These are phyloP conservation scores for Kandelia obovata DNA, from an alignment of 345 rosid species.

Conservation along the genomic window DNA sequence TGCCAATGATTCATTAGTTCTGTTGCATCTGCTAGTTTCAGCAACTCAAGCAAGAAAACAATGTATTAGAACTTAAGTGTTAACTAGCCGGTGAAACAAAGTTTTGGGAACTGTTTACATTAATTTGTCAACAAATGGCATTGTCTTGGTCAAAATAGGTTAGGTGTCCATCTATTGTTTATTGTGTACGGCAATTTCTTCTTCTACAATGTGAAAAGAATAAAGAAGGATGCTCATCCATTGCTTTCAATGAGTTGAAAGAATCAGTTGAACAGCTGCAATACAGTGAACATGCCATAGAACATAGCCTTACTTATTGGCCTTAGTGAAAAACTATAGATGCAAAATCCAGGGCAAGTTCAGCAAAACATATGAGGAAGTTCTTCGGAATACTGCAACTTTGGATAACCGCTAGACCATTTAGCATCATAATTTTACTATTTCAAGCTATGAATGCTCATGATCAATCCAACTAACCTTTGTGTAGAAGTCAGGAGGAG, in stretches of 20 bases:
- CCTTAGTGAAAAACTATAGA: not conserved
- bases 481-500: slow-evolving; percentile 67
- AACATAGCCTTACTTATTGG: not conserved
- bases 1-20: slow-evolving; percentile 3
- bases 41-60: too few species aligned
- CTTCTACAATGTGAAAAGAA: not conserved
- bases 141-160: not conserved
- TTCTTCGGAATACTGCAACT: too few species aligned
- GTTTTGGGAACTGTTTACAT: not conserved
- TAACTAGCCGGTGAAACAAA: too few species aligned
- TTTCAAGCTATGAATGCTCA: not conserved
- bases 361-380: too few species aligned
- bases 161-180: not conserved
- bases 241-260: not conserved
- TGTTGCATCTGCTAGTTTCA: too few species aligned
- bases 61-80: too few species aligned
- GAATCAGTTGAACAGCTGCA: not conserved
- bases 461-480: slow-evolving; percentile 35
- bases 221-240: not conserved
- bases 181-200: not conserved
- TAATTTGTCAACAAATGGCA: not conserved
- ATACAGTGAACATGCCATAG: not conserved
- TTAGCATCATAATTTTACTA: too few species aligned
- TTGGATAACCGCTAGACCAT: too few species aligned
- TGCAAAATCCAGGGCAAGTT: too few species aligned